phyloP scores from a whole-genome alignment of 2,329 filamentous ascomycete genomes.

The Dothideomycetes sp. region DNA sequence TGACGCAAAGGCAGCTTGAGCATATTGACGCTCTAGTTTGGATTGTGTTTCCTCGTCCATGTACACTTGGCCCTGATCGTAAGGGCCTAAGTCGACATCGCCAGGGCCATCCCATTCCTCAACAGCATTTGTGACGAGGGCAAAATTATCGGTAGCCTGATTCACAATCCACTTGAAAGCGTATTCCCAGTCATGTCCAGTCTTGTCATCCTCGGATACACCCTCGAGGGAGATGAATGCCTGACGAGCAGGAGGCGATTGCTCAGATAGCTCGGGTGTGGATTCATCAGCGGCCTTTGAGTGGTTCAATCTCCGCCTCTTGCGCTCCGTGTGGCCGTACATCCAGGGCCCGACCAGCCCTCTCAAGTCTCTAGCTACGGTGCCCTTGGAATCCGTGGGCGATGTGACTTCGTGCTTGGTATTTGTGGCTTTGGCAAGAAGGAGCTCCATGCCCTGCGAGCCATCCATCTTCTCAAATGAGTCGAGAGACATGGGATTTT shows the following conservation, averaged over 20 bases:
- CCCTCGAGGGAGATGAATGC: conserved; percentile 15
- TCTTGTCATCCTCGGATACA: conserved; percentile 19
- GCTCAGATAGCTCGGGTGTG: neutral
- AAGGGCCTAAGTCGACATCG: conserved; percentile 58
- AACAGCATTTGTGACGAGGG: conserved; percentile 50
- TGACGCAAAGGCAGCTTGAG: conserved; percentile 54
- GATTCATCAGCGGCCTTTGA: neutral
- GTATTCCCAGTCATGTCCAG: conserved; percentile 56
- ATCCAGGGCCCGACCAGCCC: conserved; percentile 65
- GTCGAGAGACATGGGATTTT: conserved; percentile 49
- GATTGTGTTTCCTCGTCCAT: conserved; percentile 50
- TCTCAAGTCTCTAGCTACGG: conserved; percentile 53
- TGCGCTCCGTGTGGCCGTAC: conserved; percentile 52
- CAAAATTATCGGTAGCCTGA: conserved; percentile 50
- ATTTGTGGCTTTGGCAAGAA: conserved; percentile 47
- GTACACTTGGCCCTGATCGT: conserved; percentile 39
- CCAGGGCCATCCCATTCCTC: conserved; percentile 63
- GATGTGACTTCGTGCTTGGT: conserved; percentile 26
- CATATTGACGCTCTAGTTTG: conserved; percentile 53
- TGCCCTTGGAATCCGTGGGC: conserved; percentile 16
- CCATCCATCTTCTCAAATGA: conserved; percentile 54
- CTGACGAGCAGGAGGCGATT: neutral
- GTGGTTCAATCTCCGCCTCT: conserved; percentile 32
- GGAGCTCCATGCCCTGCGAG: conserved; percentile 45
- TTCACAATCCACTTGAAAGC: conserved; percentile 56